Conservation (phyloP, 176 grass and related monocot genomes). For the Carex scoparia region DNA sequence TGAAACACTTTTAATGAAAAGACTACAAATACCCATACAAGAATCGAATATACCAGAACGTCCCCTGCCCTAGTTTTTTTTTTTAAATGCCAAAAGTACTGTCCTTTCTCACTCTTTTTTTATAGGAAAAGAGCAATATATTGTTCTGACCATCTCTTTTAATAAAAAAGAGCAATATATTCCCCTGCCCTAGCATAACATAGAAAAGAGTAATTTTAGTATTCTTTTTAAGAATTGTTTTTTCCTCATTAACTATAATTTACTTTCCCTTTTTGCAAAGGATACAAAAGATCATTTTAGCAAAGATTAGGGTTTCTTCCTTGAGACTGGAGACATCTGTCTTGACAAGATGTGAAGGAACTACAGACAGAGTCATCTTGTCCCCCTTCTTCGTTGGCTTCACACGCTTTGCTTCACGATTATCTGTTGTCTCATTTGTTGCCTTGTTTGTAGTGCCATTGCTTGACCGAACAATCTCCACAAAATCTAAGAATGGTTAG, state of each 20-base stretch:
- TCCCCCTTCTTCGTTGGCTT: slow-evolving; percentile 56
- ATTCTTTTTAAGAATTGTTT: background rate
- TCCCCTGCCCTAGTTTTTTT: background rate
- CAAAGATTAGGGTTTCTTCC: slow-evolving; percentile 78
- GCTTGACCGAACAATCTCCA: slow-evolving; percentile 79
- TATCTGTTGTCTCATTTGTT: slow-evolving; percentile 40
- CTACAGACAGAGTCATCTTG: slow-evolving; percentile 56
- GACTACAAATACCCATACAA: background rate
- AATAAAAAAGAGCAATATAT: background rate
- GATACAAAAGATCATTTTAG: slow-evolving; percentile 94
- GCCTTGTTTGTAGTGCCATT: slow-evolving; percentile 62
- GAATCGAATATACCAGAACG: background rate
- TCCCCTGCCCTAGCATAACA: background rate
- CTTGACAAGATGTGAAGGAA: slow-evolving; percentile 83
- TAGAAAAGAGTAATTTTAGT: background rate
- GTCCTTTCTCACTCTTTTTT: too few species aligned
- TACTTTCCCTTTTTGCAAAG: slow-evolving; percentile 25
- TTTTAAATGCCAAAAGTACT: background rate
- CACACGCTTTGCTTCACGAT: slow-evolving; percentile 31
- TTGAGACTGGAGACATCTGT: slow-evolving; percentile 75
- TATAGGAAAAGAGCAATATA: background rate
- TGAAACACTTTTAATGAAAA: background rate
- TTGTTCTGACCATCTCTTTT: background rate
- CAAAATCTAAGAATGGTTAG: slow-evolving; percentile 55
- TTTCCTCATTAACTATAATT: background rate